A percentile compares a stretch with the other conserved stretches of the same genome.
phyloP scores from a whole-genome alignment of 306 rosid species.

The Heteromeles arbutifolia region DNA sequence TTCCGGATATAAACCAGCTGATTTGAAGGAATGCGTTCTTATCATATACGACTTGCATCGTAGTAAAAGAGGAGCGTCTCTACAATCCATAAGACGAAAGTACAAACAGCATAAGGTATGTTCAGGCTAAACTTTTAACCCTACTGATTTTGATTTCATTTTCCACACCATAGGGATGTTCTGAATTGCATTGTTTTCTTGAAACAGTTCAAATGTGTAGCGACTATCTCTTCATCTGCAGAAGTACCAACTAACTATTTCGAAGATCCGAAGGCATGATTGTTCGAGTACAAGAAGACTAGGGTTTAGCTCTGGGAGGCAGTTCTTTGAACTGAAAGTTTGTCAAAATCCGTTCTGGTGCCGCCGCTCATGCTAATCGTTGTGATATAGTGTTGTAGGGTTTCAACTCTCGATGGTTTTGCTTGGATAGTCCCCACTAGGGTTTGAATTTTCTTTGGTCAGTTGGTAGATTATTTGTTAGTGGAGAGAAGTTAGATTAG shows the following conservation, averaged over 20 bases:
- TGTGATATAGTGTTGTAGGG: neutral
- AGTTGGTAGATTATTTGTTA: neutral
- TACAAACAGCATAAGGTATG: conserved; percentile 81
- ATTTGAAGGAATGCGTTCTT: conserved; percentile 56
- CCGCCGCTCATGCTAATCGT: neutral
- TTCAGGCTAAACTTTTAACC: neutral
- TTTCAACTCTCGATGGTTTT: neutral
- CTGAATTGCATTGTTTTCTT: conserved; percentile 19
- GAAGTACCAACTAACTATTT: conserved; percentile 62
- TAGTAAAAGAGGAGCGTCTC: conserved; percentile 56
- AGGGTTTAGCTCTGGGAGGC: neutral
- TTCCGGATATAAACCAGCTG: conserved; percentile 53
- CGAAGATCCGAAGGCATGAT: conserved; percentile 31
- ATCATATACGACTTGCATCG: conserved; percentile 67
- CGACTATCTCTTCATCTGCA: conserved; percentile 69
- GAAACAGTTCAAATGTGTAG: conserved; percentile 75
- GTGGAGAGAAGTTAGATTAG: neutral
- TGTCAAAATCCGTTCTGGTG: neutral
- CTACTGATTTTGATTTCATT: neutral
- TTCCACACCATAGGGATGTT: neutral
- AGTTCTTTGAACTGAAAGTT: neutral
- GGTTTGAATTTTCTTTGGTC: neutral
- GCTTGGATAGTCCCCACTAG: neutral
- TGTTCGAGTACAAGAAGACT: neutral
- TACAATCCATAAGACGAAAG: conserved; percentile 66